Conservation (phyloP, 140 eudicot species). For the Senecio squalidus region DNA sequence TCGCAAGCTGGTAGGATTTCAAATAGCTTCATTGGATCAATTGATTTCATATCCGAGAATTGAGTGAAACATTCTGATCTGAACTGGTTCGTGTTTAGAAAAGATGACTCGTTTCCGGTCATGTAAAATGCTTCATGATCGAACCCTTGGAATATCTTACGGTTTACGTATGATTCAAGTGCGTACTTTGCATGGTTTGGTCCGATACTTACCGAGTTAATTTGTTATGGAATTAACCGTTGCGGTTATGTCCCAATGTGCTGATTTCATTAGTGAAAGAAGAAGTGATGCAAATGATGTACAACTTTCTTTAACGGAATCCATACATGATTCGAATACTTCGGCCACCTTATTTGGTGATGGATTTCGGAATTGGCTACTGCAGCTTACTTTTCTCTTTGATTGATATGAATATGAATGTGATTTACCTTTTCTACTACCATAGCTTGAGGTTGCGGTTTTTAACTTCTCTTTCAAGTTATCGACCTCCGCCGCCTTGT, state of each 20-base stretch:
- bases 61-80: conserved; percentile 75
- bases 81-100: conserved; percentile 61
- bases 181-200: conserved; percentile 66
- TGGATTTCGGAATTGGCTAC: conserved; percentile 32
- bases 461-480: conserved; percentile 44
- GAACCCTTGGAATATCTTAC: conserved; percentile 78
- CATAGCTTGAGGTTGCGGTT: conserved; percentile 21
- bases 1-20: conserved; percentile 65
- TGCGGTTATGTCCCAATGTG: conserved; percentile 84
- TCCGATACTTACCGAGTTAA: conserved; percentile 28
- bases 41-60: conserved; percentile 76
- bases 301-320: conserved; percentile 53
- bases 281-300: conserved; percentile 61
- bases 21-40: conserved; percentile 76
- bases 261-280: conserved; percentile 80
- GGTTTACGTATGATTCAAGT: conserved; percentile 66
- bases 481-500: conserved; percentile 51
- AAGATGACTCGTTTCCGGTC: conserved; percentile 62
- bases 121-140: conserved; percentile 89
- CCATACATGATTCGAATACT: conserved; percentile 57
- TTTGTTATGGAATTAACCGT: conserved; percentile 67
- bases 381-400: conserved; percentile 56
- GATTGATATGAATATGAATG: too few relatives aligned
- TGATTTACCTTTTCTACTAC: conserved; percentile 37
- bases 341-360: conserved; percentile 45